A percentile compares a stretch with the other conserved stretches of the same genome.
phyloP scores from a whole-genome alignment of 305 asterid species.

The Ilex paraguariensis region DNA sequence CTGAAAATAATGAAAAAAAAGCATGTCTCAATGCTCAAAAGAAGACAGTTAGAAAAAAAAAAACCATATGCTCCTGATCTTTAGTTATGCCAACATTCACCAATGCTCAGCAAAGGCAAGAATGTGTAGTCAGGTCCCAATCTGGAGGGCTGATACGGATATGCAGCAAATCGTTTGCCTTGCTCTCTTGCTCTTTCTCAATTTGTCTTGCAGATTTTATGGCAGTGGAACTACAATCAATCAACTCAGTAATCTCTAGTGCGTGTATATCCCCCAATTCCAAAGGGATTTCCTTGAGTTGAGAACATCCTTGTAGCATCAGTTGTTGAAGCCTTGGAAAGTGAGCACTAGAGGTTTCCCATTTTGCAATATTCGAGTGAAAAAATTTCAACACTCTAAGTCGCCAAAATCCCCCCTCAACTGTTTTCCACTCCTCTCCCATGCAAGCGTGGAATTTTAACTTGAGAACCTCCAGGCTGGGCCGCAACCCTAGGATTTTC shows the following conservation, averaged over 20 bases:
- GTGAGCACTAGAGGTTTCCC: conserved; percentile 25
- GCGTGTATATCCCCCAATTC: conserved; percentile 22
- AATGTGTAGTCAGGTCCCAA: too few species aligned
- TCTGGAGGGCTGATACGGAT: background rate
- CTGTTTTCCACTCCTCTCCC: conserved; percentile 25
- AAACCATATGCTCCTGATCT: too few species aligned
- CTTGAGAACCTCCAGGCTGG: conserved; percentile 30
- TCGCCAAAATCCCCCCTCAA: conserved; percentile 25
- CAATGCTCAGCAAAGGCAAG: too few species aligned
- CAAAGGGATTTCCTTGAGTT: conserved; percentile 19
- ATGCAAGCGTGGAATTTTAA: conserved; percentile 17
- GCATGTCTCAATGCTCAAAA: too few species aligned
- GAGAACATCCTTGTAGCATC: conserved; percentile 13
- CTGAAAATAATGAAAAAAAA: too few species aligned
- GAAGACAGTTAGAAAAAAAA: too few species aligned
- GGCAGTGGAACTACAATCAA: background rate
- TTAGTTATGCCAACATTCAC: too few species aligned
- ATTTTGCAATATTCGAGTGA: conserved; percentile 20
- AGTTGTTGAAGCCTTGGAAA: conserved; percentile 23
- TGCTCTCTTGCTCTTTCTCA: background rate
- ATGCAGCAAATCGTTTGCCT: background rate
- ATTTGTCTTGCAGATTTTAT: background rate
- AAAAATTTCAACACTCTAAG: conserved; percentile 23
- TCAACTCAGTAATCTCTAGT: conserved; percentile 15
- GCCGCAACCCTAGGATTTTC: conserved; percentile 24